phyloP scores from a whole-genome alignment of 2,329 filamentous ascomycete species.

The Arthrobotrys sphaeroides region DNA sequence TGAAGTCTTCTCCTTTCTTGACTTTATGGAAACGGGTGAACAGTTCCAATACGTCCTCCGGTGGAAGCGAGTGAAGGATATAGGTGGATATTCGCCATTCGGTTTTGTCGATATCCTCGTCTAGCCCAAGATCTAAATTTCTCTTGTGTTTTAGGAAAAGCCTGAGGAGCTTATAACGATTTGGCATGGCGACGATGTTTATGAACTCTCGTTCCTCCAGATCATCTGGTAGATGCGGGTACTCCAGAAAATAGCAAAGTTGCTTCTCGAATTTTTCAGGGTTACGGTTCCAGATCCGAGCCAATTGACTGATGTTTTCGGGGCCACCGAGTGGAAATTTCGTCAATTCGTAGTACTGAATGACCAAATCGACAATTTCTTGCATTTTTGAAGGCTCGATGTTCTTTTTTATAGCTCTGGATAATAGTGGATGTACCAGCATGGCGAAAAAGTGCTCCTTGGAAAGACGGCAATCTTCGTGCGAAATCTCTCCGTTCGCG shows the following conservation, averaged over 20 bases:
- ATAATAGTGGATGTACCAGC: no score
- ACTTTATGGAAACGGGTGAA: neutral
- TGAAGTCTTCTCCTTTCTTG: neutral
- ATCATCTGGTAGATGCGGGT: neutral
- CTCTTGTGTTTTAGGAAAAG: neutral
- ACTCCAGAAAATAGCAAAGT: neutral
- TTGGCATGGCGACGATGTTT: no score
- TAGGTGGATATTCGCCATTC: neutral
- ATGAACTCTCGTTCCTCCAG: neutral
- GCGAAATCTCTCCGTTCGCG: no score
- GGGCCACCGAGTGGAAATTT: no score
- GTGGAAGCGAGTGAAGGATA: neutral
- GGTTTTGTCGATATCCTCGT: neutral
- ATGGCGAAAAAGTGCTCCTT: no score
- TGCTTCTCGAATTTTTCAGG: neutral
- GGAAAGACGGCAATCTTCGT: no score
- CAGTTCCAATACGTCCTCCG: neutral
- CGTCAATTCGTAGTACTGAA: no score
- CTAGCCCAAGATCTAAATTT: neutral
- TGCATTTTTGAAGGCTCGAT: no score
- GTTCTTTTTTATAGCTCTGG: no score
- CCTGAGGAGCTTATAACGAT: neutral
- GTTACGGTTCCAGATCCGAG: no score
- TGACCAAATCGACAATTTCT: no score
- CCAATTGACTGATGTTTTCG: no score